These are phyloP conservation scores for Komagataella kurtzmanii DNA, from an alignment of 805 yeast genomes.

Conservation along the genomic window DNA sequence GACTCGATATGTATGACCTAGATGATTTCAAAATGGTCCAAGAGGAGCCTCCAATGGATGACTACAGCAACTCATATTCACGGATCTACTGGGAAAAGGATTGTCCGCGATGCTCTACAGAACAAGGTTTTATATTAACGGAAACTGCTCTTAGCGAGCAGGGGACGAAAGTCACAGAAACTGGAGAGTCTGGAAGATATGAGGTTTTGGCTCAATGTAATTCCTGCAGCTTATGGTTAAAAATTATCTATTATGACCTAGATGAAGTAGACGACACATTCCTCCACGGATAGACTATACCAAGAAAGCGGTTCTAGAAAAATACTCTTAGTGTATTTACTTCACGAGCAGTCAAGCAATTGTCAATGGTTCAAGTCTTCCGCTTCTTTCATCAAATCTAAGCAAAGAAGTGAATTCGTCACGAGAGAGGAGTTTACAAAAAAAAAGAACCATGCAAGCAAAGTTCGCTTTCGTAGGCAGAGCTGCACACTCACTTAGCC, in stretches of 20 bases:
- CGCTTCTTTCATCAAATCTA: neutral
- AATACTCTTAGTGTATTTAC: too few species aligned
- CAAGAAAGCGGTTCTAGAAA: too few species aligned
- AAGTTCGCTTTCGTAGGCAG: neutral
- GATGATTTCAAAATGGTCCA: constrained; percentile 35
- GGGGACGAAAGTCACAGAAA: constrained; percentile 24
- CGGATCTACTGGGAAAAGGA: constrained; percentile 24
- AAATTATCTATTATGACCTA: constrained; percentile 50
- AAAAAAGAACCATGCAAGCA: neutral
- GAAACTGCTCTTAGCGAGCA: constrained; percentile 48
- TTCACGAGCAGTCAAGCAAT: too few species aligned
- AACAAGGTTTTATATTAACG: constrained; percentile 38
- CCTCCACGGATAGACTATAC: too few species aligned
- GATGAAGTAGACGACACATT: constrained; percentile 6
- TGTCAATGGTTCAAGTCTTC: neutral
- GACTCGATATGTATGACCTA: constrained; percentile 53
- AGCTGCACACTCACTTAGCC: constrained; percentile 5
- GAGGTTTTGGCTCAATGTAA: constrained; percentile 69
- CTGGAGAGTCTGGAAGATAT: constrained; percentile 36
- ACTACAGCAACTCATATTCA: constrained; percentile 10
- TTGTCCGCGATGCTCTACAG: constrained; percentile 56
- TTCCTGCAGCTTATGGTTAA: constrained; percentile 80
- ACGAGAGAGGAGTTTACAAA: neutral
- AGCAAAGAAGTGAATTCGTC: neutral
- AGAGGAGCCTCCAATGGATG: constrained; percentile 18